Evolutionary conservation across 192 early-diverging fungal species (phyloP), one percentile per base, ranked within the genome.

Genomic region (Gonapodya sp.): DNA sequence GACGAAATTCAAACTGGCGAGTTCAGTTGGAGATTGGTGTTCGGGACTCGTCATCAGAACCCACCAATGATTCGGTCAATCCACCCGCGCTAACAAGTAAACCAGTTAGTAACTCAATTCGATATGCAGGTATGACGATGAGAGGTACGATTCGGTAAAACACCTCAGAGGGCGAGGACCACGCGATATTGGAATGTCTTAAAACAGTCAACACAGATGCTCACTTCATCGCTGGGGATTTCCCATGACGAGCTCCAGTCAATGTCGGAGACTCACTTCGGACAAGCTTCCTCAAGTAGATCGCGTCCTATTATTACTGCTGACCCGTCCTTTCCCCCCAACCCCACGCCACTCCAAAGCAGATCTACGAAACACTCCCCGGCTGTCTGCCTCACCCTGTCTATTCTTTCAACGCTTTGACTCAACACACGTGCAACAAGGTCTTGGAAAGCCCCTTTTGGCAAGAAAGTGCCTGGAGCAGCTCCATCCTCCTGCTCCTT

Each of bases 321-420:
- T 35, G 18, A 83, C 80, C 32, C 80, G 36, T 35, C 36, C 34
- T 2, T 73, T 36, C 79, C 85, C 83, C 18, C 72, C 75, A 16
- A 18, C 18, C 34, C 84, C 74, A 73, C 80, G 73, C 36, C 64
- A 87, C 0, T 35, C 86, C 77, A 73, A 24, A 95, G 33, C 0
- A 94, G 74, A 24, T 85, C 79, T 18, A 80, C 34, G 37, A 99
- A 82, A 8, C 91, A 85, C 16, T 78, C 79, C 0, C 96, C 95
- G 1, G 96, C 96, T 36, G 85, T 85, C 0, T 86, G 86, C 78
- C 97, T 87, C 1, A 97, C 88, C 72, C 91, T 84, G 85, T 99
- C 97, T 82, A 99, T 98, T 82, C 95, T 95, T 84, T 98, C 97
- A 0, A 96, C 93, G 36, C 91, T 88, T 78, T 96, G 94, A 32